A percentile compares a stretch with the other conserved stretches of the same genome.
Evolutionary conservation across 225 moss, liverwort and hornwort species (phyloP).

Genomic region (Ulota crispa): DNA sequence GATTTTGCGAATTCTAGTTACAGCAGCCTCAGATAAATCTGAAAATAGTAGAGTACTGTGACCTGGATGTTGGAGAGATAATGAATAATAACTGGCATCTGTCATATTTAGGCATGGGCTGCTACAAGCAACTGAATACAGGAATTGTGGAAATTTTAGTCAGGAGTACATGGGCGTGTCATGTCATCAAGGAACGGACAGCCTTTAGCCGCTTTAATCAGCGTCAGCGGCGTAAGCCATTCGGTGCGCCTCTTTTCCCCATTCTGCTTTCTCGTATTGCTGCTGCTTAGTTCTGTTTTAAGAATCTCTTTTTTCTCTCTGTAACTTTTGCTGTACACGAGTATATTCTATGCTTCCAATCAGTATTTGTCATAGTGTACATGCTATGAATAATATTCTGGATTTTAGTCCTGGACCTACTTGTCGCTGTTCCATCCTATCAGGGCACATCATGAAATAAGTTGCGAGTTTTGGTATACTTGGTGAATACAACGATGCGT

Average conservation of each 20-base stretch:
- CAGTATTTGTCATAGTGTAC: neutral
- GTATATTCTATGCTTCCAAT: neutral
- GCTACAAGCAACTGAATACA: conserved; percentile 1
- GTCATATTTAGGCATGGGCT: neutral
- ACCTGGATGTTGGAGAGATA: neutral
- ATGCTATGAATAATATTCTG: neutral
- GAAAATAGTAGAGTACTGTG: neutral
- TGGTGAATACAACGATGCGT: neutral
- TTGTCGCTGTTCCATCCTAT: neutral
- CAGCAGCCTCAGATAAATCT: neutral
- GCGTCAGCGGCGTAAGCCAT: conserved; percentile 62
- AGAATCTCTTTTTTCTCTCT: neutral
- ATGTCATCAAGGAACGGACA: conserved; percentile 60
- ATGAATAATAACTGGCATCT: neutral
- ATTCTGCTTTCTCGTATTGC: conserved; percentile 14
- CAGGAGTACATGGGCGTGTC: conserved; percentile 80
- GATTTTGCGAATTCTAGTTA: neutral
- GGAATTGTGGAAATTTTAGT: conserved; percentile 45
- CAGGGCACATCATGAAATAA: neutral
- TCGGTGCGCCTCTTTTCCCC: conserved; percentile 43
- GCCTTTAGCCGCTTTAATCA: conserved; percentile 63
- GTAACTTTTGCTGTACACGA: neutral
- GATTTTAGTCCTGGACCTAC: neutral
- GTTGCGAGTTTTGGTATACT: neutral
- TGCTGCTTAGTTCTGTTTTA: neutral